A percentile compares a stretch with the other conserved stretches of the same genome.
Conservation (phyloP, 192 early-diverging fungal genomes). For the Geosiphon pyriformis region DNA sequence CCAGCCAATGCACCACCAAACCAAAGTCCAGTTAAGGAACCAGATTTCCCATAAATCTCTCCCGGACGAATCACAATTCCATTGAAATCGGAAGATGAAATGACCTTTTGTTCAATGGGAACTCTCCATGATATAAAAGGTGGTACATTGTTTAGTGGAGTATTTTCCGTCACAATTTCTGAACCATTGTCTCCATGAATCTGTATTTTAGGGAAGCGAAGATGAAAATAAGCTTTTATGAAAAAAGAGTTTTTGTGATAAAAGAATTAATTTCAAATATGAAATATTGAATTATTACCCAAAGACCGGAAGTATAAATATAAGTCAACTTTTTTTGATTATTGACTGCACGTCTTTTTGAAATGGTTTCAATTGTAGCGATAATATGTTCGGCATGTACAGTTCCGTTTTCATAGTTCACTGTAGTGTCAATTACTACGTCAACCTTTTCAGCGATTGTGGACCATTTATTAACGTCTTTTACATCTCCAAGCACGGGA, state of each 20-base stretch:
- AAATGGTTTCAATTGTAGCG: conserved; percentile 19
- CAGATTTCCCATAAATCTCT: conserved; percentile 15
- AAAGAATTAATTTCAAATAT: background rate
- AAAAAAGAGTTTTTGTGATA: background rate
- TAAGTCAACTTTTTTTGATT: conserved; percentile 19
- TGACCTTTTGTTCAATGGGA: conserved; percentile 25
- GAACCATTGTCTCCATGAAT: background rate
- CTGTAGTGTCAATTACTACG: conserved; percentile 31
- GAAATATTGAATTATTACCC: conserved; percentile 16
- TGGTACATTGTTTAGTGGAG: background rate
- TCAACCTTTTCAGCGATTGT: conserved; percentile 21
- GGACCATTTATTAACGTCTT: conserved; percentile 17
- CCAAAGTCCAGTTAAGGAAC: conserved; percentile 19
- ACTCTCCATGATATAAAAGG: conserved; percentile 31
- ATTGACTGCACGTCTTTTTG: conserved; percentile 24
- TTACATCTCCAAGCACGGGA: conserved; percentile 18
- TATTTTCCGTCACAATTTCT: background rate
- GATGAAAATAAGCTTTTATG: background rate
- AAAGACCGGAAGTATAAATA: conserved; percentile 36
- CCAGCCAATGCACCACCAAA: conserved; percentile 14
- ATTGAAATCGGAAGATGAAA: conserved; percentile 10
- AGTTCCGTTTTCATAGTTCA: background rate
- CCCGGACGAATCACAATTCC: conserved; percentile 26
- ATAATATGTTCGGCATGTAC: conserved; percentile 23
- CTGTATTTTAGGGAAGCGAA: too few species aligned